Evolutionary conservation across 2,329 filamentous ascomycete genomes (phyloP).

Genomic region (Colletotrichum sp.): DNA sequence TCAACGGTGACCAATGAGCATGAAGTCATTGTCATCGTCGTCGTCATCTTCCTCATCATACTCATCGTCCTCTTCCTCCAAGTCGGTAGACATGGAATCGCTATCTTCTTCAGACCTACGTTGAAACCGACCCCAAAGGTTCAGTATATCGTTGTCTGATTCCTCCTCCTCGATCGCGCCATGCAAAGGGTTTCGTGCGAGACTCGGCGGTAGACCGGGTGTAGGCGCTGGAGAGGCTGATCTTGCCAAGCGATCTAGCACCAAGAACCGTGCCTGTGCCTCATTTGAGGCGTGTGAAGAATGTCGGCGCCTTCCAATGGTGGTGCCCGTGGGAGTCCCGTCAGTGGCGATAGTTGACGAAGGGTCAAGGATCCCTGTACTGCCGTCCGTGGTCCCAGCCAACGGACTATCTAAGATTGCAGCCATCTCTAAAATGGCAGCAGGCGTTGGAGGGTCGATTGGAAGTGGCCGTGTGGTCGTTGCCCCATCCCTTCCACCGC

Average conservation of each 20-base stretch:
- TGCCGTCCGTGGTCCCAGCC: neutral
- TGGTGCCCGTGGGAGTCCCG: neutral
- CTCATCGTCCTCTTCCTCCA: conserved; percentile 46
- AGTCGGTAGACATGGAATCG: conserved; percentile 36
- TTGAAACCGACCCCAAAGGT: conserved; percentile 55
- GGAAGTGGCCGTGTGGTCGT: neutral
- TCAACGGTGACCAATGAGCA: conserved; percentile 55
- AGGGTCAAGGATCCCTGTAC: neutral
- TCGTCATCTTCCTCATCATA: conserved; percentile 51
- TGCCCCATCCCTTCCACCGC: neutral
- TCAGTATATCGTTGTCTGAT: conserved; percentile 51
- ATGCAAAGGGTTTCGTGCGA: conserved; percentile 13
- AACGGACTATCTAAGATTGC: neutral
- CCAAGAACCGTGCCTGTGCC: conserved; percentile 33
- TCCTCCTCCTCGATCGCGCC: conserved; percentile 42
- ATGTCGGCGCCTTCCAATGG: conserved; percentile 36
- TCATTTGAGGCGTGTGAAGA: conserved; percentile 37
- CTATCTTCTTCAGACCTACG: conserved; percentile 50
- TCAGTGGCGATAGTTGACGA: neutral
- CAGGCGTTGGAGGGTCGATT: neutral
- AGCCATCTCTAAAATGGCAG: neutral
- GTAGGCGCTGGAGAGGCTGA: conserved; percentile 12
- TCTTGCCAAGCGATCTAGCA: conserved; percentile 44
- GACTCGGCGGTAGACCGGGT: neutral
- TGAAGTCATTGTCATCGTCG: conserved; percentile 56